A percentile compares a stretch with the other conserved stretches of the same genome.
Evolutionary conservation across 1,284 basidiomycete species (phyloP).

Genomic region (Erythrobasidium hasegawianum): DNA sequence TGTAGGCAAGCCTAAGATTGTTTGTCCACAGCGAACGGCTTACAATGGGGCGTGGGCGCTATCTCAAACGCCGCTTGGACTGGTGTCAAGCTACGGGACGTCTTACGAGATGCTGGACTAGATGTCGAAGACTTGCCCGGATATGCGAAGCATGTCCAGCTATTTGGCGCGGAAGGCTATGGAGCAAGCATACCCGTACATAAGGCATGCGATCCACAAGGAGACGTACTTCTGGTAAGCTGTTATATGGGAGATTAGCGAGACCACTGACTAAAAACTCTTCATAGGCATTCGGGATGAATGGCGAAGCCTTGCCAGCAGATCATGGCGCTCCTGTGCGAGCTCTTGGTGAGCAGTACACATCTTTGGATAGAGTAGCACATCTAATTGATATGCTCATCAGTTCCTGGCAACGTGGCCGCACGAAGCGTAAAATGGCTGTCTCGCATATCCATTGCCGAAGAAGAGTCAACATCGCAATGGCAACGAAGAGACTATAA

Average conservation of each 20-base stretch:
- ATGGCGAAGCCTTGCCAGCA: slow-evolving; percentile 19
- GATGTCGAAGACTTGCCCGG: slow-evolving; percentile 17
- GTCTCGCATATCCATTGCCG: slow-evolving; percentile 23
- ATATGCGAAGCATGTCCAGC: slow-evolving; percentile 29
- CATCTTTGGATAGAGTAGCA: too few relatives aligned
- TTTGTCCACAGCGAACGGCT: slow-evolving; percentile 27
- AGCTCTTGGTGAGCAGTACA: slow-evolving; percentile 30
- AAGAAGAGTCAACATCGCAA: slow-evolving; percentile 30
- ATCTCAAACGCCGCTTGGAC: slow-evolving; percentile 33
- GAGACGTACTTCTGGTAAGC: slow-evolving; percentile 19
- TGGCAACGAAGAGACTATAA: slow-evolving; percentile 34
- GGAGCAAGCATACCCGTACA: slow-evolving; percentile 30
- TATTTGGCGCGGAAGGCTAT: slow-evolving; percentile 29
- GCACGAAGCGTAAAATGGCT: slow-evolving; percentile 32
- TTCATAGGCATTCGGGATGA: slow-evolving; percentile 27
- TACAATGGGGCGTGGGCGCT: slow-evolving; percentile 32
- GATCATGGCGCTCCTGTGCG: slow-evolving; percentile 31
- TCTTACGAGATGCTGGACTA: slow-evolving; percentile 23
- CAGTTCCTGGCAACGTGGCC: slow-evolving; percentile 32
- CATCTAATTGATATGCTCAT: too few relatives aligned
- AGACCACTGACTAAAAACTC: background rate
- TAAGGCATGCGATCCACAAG: slow-evolving; percentile 29
- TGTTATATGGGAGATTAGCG: background rate
- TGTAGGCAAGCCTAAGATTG: too few relatives aligned
- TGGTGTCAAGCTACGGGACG: slow-evolving; percentile 24